Evolutionary conservation across 495 filamentous ascomycete genomes (phyloP).

Genomic region (Aspergillus cavernicola): DNA sequence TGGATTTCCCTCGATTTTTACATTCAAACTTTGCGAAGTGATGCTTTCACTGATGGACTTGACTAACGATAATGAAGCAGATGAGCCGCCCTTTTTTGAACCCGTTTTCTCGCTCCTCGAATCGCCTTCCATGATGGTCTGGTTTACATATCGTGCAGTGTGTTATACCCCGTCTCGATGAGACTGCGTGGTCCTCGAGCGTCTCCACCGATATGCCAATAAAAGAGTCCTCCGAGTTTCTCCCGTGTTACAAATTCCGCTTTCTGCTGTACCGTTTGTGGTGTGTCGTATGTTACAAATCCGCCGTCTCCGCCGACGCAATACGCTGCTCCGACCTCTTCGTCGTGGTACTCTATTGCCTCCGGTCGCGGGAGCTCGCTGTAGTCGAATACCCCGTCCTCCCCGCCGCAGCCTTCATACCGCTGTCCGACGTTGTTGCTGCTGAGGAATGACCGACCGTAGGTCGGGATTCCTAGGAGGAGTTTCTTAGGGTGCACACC

Average conservation of each 20-base stretch:
- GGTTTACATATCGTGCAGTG: conserved; percentile 54
- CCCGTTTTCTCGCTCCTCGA: not conserved
- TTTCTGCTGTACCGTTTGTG: conserved; percentile 79
- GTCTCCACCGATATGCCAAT: conserved; percentile 88
- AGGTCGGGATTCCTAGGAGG: conserved; percentile 74
- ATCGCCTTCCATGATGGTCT: not conserved
- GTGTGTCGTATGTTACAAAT: conserved; percentile 84
- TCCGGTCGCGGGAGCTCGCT: conserved; percentile 68
- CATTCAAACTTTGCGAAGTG: not conserved
- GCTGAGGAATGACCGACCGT: conserved; percentile 76
- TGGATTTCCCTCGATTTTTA: not conserved
- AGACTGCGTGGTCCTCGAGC: conserved; percentile 64
- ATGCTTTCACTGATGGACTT: not conserved
- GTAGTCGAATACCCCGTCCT: conserved; percentile 84
- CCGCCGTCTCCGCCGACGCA: conserved; percentile 80
- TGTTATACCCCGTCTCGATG: conserved; percentile 69
- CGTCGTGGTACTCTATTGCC: conserved; percentile 66
- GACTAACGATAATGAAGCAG: not conserved
- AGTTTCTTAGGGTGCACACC: conserved; percentile 73
- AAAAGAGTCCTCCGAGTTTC: conserved; percentile 79
- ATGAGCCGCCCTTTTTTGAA: not conserved
- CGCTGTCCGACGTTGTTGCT: conserved; percentile 59
- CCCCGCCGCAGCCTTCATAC: conserved; percentile 62
- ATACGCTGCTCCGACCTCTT: conserved; percentile 64
- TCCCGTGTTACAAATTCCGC: conserved; percentile 74